These are phyloP conservation scores for Wickerhamiella hasegawae DNA, from an alignment of 805 yeast genomes.

Conservation along the genomic window DNA sequence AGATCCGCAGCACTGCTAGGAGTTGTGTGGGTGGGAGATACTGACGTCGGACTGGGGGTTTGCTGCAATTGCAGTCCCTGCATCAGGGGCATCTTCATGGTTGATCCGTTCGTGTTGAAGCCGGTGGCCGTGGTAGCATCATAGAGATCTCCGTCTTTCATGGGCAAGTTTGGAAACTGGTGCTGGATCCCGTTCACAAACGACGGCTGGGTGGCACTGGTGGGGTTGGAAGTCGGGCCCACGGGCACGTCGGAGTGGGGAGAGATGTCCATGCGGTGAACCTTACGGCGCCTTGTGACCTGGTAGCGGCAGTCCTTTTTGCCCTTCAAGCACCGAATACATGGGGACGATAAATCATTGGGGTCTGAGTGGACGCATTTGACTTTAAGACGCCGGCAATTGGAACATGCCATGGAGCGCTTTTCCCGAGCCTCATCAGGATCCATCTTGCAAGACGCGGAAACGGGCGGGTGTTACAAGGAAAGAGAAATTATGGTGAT, in stretches of 20 bases:
- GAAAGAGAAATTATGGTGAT: no score
- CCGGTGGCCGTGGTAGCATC: not conserved
- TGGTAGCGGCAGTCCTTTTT: slow-evolving; percentile 38
- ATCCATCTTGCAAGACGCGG: no score
- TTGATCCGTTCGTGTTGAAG: not conserved
- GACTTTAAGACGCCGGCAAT: slow-evolving; percentile 69
- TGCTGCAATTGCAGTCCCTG: not conserved
- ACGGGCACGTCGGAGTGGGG: not conserved
- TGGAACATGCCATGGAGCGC: slow-evolving; percentile 21
- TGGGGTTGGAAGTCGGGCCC: not conserved
- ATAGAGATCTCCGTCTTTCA: not conserved
- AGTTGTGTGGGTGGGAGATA: not conserved
- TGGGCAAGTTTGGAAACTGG: no score
- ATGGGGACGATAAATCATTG: slow-evolving; percentile 43
- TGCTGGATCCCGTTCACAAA: no score
- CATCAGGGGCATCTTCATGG: not conserved
- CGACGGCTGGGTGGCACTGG: not conserved
- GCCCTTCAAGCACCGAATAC: slow-evolving; percentile 56
- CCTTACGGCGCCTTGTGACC: not conserved
- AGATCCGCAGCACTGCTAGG: not conserved
- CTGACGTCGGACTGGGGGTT: not conserved
- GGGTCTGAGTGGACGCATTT: slow-evolving; percentile 62
- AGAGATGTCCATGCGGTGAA: not conserved
- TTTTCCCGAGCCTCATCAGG: slow-evolving; percentile 1
- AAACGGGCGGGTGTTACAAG: no score